Conservation (phyloP, 192 early-diverging fungal species). For the Gonapodya prolifera region DNA sequence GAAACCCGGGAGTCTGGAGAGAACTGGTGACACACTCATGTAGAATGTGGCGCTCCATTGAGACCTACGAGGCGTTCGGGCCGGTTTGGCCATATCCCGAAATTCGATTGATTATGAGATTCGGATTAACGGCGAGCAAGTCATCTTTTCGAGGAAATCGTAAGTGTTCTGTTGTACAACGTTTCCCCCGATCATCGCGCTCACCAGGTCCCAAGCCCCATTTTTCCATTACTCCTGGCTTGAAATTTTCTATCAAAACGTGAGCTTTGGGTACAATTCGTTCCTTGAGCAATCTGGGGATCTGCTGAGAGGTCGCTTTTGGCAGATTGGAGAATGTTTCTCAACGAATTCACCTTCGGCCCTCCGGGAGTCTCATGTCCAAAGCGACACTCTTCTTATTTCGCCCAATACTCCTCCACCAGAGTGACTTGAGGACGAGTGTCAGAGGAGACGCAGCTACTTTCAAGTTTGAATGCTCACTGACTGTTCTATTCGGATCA, state of each 20-base stretch:
- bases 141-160: slow-evolving; percentile 15
- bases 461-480: too few relatives aligned
- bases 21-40: too few relatives aligned
- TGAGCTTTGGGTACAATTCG: slow-evolving; percentile 9
- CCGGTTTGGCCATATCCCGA: slow-evolving; percentile 39
- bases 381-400: slow-evolving; percentile 35
- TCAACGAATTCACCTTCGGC: slow-evolving; percentile 18
- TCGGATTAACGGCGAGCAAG: slow-evolving; percentile 21
- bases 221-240: slow-evolving; percentile 38
- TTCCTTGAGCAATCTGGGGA: neutral
- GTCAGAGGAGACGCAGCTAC: too few relatives aligned
- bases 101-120: slow-evolving; percentile 31
- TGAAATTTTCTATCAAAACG: slow-evolving; percentile 38
- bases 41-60: too few relatives aligned
- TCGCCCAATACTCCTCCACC: slow-evolving; percentile 27
- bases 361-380: slow-evolving; percentile 24
- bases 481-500: slow-evolving; percentile 10
- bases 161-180: too few relatives aligned
- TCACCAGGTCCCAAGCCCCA: slow-evolving; percentile 37
- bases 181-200: neutral
- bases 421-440: slow-evolving; percentile 19
- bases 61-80: slow-evolving; percentile 21
- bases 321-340: too few relatives aligned
- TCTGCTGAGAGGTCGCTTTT: too few relatives aligned
- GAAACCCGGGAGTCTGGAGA: slow-evolving; percentile 19